Evolutionary conservation across 2,329 filamentous ascomycete genomes (phyloP).

Genomic region (Penicillium sumatraense): DNA sequence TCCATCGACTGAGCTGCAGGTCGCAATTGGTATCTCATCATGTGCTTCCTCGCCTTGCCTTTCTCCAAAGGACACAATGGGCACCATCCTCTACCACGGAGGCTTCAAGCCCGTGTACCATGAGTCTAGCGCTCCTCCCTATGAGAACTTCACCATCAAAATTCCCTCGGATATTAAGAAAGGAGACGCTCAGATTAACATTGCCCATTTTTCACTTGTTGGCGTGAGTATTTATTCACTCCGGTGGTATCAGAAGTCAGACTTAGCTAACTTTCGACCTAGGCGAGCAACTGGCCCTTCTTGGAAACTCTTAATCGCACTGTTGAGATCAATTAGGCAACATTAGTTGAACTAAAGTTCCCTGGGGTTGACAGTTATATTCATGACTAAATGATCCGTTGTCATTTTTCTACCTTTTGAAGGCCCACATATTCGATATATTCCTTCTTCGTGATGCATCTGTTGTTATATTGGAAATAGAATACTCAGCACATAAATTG

Average conservation of each 20-base stretch:
- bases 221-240: conserved; percentile 29
- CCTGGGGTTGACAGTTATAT: neutral
- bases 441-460: neutral
- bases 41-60: conserved; percentile 26
- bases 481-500: neutral
- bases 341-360: neutral
- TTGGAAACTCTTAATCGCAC: conserved; percentile 32
- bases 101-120: conserved; percentile 33
- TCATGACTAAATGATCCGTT: neutral
- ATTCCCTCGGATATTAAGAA: conserved; percentile 22
- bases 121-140: conserved; percentile 26
- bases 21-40: conserved; percentile 37
- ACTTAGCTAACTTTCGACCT: conserved; percentile 5
- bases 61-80: conserved; percentile 25
- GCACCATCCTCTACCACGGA: conserved; percentile 33
- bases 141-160: conserved; percentile 37
- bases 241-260: neutral
- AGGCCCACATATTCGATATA: neutral
- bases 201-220: conserved; percentile 35
- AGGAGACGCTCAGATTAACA: conserved; percentile 28
- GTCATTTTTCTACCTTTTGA: neutral
- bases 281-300: conserved; percentile 29
- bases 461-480: neutral
- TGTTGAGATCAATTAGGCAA: conserved; percentile 25
- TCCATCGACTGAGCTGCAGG: conserved; percentile 29